Conservation (phyloP, 2,329 filamentous ascomycete genomes). For the Venturia pyrina region DNA sequence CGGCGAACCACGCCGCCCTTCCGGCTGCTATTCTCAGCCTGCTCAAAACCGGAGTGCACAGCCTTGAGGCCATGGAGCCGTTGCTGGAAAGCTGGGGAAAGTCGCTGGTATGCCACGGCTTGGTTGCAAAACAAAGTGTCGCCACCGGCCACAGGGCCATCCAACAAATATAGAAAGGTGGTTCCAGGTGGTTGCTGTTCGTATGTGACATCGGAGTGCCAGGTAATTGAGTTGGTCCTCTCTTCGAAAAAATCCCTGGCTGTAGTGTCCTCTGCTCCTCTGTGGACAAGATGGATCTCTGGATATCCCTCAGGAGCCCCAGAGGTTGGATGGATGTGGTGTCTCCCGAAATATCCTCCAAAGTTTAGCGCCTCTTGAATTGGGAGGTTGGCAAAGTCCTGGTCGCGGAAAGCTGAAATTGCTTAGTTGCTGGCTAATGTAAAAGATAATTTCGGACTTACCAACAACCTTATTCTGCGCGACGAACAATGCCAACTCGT, state of each 20-base stretch:
- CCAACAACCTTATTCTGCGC: slow-evolving; percentile 65
- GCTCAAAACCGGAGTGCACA: slow-evolving; percentile 72
- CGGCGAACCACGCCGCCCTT: slow-evolving; percentile 62
- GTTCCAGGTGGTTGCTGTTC: slow-evolving; percentile 83
- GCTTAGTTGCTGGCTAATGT: not conserved
- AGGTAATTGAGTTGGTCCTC: slow-evolving; percentile 71
- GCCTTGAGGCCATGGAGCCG: slow-evolving; percentile 71
- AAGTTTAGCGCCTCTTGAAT: slow-evolving; percentile 60
- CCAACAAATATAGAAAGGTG: slow-evolving; percentile 81
- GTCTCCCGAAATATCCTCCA: slow-evolving; percentile 67
- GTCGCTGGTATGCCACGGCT: slow-evolving; percentile 68
- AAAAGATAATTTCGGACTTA: not conserved
- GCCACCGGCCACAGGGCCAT: slow-evolving; percentile 68
- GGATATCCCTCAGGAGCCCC: slow-evolving; percentile 65
- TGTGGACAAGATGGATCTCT: slow-evolving; percentile 69
- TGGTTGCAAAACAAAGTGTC: slow-evolving; percentile 78
- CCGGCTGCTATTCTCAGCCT: slow-evolving; percentile 59
- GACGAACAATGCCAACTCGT: slow-evolving; percentile 66
- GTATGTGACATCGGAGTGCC: slow-evolving; percentile 85
- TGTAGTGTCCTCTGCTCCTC: slow-evolving; percentile 54
- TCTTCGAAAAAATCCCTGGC: slow-evolving; percentile 54
- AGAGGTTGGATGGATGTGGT: slow-evolving; percentile 72
- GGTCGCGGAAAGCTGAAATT: slow-evolving; percentile 54
- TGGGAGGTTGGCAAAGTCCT: slow-evolving; percentile 55
- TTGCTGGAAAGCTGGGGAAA: slow-evolving; percentile 70